phyloP scores from a whole-genome alignment of 768 basidiomycete genomes.

The Thelephora aurantiotincta region DNA sequence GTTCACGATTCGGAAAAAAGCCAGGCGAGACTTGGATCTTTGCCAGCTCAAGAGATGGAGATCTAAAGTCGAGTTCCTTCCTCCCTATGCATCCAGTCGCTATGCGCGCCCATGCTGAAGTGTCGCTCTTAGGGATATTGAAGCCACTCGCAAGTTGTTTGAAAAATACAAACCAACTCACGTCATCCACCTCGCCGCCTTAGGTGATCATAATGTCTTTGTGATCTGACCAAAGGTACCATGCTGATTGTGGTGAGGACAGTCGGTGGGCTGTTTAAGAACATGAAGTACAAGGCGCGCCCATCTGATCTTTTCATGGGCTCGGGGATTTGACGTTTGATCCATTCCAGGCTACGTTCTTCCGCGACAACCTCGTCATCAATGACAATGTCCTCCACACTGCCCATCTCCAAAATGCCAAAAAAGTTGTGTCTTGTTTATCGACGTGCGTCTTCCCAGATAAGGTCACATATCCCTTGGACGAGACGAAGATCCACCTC shows the following conservation, averaged over 20 bases:
- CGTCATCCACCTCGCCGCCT: constrained; percentile 92
- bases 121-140: constrained; percentile 38
- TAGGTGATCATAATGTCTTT: constrained; percentile 34
- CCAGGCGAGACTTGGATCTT: constrained; percentile 82
- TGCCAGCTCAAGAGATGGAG: constrained; percentile 62
- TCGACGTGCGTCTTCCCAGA: constrained; percentile 98
- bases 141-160: constrained; percentile 58
- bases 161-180: constrained; percentile 90
- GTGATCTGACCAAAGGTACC: constrained; percentile 1
- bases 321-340: neutral
- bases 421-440: constrained; percentile 87
- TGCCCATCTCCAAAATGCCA: constrained; percentile 44
- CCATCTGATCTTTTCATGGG: neutral
- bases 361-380: constrained; percentile 89
- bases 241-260: neutral
- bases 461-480: constrained; percentile 84
- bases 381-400: constrained; percentile 87
- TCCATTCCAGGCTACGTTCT: constrained; percentile 58
- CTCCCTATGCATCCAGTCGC: neutral
- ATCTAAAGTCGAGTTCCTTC: constrained; percentile 46
- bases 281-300: constrained; percentile 84
- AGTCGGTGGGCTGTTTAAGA: constrained; percentile 93
- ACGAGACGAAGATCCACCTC: constrained; percentile 83
- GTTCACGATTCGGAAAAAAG: constrained; percentile 64
- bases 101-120: neutral